A percentile compares a stretch with the other conserved stretches of the same genome.
Conservation (phyloP, 1,284 basidiomycete genomes). For the Cystobasidium sp. region DNA sequence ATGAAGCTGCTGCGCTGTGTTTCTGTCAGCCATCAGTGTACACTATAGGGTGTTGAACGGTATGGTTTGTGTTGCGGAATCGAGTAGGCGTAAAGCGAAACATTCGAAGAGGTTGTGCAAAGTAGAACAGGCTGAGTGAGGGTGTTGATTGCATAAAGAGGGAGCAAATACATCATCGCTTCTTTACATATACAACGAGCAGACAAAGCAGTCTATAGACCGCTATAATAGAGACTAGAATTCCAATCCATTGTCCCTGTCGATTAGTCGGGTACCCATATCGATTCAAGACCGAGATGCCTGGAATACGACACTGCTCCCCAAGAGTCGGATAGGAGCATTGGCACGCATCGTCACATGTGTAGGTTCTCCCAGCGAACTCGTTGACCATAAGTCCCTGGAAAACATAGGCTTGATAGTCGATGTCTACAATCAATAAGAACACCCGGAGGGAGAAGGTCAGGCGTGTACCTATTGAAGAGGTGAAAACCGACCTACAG, state of each 20-base stretch:
- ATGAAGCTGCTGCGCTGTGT: too few relatives aligned
- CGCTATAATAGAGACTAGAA: constrained; percentile 57
- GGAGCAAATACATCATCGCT: background rate
- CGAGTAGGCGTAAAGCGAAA: too few relatives aligned
- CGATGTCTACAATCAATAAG: background rate
- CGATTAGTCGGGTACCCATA: constrained; percentile 50
- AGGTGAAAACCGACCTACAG: constrained; percentile 54
- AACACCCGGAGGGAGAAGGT: constrained; percentile 58
- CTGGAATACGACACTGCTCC: constrained; percentile 44
- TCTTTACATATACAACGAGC: constrained; percentile 47
- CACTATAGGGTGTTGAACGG: too few relatives aligned
- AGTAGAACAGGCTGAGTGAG: too few relatives aligned
- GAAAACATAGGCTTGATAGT: constrained; percentile 60
- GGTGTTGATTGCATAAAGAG: too few relatives aligned
- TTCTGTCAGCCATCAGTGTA: too few relatives aligned
- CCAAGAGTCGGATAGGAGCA: constrained; percentile 54
- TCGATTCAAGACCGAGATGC: constrained; percentile 46
- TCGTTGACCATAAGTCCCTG: constrained; percentile 62
- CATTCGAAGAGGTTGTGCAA: too few relatives aligned
- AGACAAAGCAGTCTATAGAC: constrained; percentile 56
- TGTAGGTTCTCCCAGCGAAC: constrained; percentile 62
- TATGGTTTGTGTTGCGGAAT: too few relatives aligned
- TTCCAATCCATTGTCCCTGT: constrained; percentile 53
- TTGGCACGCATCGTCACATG: constrained; percentile 53
- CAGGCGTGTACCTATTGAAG: constrained; percentile 33